Conservation (phyloP, 345 rosid genomes). For the Mallotus nudiflorus region DNA sequence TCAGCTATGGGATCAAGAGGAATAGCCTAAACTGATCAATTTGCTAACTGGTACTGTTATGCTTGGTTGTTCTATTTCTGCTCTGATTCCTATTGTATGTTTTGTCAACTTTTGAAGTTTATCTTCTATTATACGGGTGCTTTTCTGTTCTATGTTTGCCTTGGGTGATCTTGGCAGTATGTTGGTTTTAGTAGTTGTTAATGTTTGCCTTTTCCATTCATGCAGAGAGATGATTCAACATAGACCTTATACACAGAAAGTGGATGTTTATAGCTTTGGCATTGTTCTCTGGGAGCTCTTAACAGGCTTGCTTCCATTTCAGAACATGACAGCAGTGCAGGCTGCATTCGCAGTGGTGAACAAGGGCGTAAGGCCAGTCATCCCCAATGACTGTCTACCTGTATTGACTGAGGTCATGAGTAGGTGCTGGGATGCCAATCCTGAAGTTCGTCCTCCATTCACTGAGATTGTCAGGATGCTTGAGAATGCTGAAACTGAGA, state of each 20-base stretch:
- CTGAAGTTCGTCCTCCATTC: conserved; percentile 31
- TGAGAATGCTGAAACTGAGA: conserved; percentile 29
- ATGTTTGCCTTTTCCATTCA: no score
- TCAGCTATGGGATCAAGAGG: no score
- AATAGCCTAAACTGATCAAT: no score
- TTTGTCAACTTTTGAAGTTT: no score
- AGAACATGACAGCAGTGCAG: conserved; percentile 38
- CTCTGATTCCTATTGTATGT: no score
- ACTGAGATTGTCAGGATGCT: conserved; percentile 30
- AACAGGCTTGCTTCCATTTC: conserved; percentile 34
- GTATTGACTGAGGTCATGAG: conserved; percentile 30
- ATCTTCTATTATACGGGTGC: no score
- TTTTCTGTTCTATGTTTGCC: no score
- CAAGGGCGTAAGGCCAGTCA: conserved; percentile 30
- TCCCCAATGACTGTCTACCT: conserved; percentile 31
- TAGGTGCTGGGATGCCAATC: conserved; percentile 35
- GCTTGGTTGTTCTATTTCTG: no score
- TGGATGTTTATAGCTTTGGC: conserved; percentile 38
- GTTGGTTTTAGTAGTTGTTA: no score
- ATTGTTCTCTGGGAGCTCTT: conserved; percentile 36
- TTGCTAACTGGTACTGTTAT: no score
- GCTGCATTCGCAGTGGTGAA: conserved; percentile 39
- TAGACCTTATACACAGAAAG: conserved; percentile 34
- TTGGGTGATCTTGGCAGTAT: no score
- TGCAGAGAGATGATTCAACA: conserved; percentile 39